Conservation (phyloP, 2,329 filamentous ascomycete species). For the Xylariales sp. region DNA sequence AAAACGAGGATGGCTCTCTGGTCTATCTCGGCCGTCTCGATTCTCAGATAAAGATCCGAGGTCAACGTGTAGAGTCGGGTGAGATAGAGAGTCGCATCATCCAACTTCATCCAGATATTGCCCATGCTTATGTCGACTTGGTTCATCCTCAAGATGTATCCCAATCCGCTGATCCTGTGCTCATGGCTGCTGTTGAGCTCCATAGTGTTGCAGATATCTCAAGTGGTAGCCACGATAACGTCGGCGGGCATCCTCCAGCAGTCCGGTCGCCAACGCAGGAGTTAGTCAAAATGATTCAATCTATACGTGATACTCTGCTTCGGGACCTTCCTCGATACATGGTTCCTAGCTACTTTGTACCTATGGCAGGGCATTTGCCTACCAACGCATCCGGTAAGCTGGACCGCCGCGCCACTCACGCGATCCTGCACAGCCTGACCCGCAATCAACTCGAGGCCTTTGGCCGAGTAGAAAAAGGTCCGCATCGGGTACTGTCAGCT, state of each 20-base stretch:
- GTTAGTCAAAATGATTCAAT: neutral
- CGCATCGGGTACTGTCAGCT: neutral
- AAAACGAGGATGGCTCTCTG: conserved; percentile 3
- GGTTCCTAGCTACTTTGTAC: neutral
- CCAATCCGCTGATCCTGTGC: neutral
- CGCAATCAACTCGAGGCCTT: neutral
- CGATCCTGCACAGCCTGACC: neutral
- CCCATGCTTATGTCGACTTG: conserved; percentile 4
- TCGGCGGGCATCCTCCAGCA: too few species aligned
- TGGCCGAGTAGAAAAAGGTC: neutral
- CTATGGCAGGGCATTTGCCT: neutral
- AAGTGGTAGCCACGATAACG: neutral
- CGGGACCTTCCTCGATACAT: conserved; percentile 5
- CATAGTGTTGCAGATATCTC: neutral
- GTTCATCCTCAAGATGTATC: neutral
- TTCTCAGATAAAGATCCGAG: conserved; percentile 25
- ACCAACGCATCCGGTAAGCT: neutral
- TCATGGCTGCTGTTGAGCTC: neutral
- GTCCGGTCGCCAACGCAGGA: neutral
- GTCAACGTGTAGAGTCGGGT: conserved; percentile 25
- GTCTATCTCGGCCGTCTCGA: conserved; percentile 17
- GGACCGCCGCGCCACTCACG: neutral
- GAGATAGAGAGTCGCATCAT: conserved; percentile 19
- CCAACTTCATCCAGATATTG: neutral
- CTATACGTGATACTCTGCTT: neutral